These are phyloP conservation scores for Lathyrus tuberosus DNA, from an alignment of 306 rosid species.

Conservation along the genomic window DNA sequence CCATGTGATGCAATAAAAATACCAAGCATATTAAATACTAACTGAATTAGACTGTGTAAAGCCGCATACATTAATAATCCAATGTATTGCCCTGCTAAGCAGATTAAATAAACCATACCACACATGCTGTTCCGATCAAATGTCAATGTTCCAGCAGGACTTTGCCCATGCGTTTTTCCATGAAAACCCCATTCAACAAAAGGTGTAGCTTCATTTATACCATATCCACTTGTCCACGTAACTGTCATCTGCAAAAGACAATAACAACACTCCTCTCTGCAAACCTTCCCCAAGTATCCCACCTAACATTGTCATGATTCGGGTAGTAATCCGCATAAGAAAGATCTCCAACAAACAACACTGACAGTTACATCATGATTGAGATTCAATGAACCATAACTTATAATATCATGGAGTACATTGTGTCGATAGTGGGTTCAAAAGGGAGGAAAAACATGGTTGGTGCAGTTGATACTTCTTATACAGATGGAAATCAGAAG, in stretches of 20 bases:
- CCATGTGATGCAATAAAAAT: neutral
- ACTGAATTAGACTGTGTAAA: neutral
- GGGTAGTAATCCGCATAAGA: too few relatives aligned
- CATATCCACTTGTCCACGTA: slow-evolving; percentile 93
- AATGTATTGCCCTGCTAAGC: neutral
- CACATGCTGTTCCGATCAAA: slow-evolving; percentile 74
- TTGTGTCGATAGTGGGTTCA: too few relatives aligned
- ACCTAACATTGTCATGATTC: too few relatives aligned
- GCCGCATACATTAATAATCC: neutral
- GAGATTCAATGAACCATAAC: too few relatives aligned
- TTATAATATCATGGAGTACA: too few relatives aligned
- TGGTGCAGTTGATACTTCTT: too few relatives aligned
- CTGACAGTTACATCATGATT: too few relatives aligned
- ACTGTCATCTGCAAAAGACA: slow-evolving; percentile 74
- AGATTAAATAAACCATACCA: slow-evolving; percentile 54
- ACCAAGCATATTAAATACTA: neutral
- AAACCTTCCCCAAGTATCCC: too few relatives aligned
- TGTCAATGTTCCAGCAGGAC: slow-evolving; percentile 88
- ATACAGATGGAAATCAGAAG: too few relatives aligned
- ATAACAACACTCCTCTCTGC: slow-evolving; percentile 20
- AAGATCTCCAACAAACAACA: too few relatives aligned
- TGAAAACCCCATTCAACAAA: slow-evolving; percentile 65
- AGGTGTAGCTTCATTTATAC: slow-evolving; percentile 67
- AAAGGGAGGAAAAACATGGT: too few relatives aligned
- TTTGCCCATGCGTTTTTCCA: slow-evolving; percentile 45